Evolutionary conservation across 257 asterid genomes (phyloP), one percentile per base, ranked within the genome.

Genomic region (Mentha longifolia): DNA sequence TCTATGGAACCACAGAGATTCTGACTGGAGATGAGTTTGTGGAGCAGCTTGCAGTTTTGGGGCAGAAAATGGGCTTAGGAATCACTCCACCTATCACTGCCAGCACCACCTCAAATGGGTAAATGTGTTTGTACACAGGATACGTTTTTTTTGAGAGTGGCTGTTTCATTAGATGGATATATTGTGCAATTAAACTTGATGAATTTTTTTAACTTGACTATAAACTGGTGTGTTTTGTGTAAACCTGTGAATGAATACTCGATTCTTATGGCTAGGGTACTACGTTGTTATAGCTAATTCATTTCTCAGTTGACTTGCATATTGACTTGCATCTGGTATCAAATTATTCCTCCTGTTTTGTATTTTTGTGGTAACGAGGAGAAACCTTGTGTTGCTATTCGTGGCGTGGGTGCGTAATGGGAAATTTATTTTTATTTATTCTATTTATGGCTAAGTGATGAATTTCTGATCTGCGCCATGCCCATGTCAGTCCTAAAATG

Each of bases 1-100:
- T 95, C 28, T 95, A 95, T 60, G 99, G 99, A 46, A 85, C 98
- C 33, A 92, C 99, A 1, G 99, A 95, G 77, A 88, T 95, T 76
- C 90, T 95, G 52, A 78, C 94, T 0, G 99, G 99, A 43, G 97
- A 79, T 37, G 97, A 92, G 83, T 92, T 95, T 82, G 95, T 88
- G 35, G 97, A 92, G 73, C 99, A 95, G 85, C 97, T 95, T 66
- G 84, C 81, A 33, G 28, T 77, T 17, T 41, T 77, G 57, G 81
- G 81, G 39, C 75, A 68, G 72, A 95, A 95, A 86, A 87, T 87
- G 93, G 99, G 98, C 39, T 80, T 95, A 59, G 96, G 98, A 73
- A 77, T 51, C 67, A 35, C 58, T 45, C 71, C 63, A 30, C 63
- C 66, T n/a, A 42, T 42, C 15, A 25, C 58, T 3, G 61, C 43